Conservation (phyloP, 2,329 filamentous ascomycete species). For the Xylariaceae sp. region DNA sequence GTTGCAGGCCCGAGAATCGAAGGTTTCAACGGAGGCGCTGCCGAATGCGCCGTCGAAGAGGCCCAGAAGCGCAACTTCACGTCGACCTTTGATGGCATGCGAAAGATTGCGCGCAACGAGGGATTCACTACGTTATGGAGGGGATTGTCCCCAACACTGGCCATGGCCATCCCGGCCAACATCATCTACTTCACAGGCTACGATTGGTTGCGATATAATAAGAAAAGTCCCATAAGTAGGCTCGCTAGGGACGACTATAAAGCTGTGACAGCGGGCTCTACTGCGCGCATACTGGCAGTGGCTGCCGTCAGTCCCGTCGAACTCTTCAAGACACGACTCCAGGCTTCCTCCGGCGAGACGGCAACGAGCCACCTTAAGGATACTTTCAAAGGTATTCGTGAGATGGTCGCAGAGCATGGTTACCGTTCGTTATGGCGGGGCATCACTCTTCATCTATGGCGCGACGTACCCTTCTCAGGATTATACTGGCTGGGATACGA, state of each 20-base stretch:
- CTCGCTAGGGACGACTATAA: slow-evolving; percentile 72
- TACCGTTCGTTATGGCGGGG: slow-evolving; percentile 89
- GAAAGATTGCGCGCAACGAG: slow-evolving; percentile 95
- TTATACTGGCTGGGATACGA: slow-evolving; percentile 99
- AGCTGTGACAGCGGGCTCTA: slow-evolving; percentile 79
- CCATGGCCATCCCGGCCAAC: slow-evolving; percentile 94
- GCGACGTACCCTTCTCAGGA: slow-evolving; percentile 95
- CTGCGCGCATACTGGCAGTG: slow-evolving; percentile 81
- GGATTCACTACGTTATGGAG: slow-evolving; percentile 88
- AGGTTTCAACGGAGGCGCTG: slow-evolving; percentile 52
- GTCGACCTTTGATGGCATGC: slow-evolving; percentile 88
- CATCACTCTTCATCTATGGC: slow-evolving; percentile 88
- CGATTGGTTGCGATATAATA: slow-evolving; percentile 85
- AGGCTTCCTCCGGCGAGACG: slow-evolving; percentile 70
- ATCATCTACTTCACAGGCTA: slow-evolving; percentile 99
- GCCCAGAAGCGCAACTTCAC: slow-evolving; percentile 83
- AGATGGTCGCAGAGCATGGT: slow-evolving; percentile 80
- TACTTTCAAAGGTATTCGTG: slow-evolving; percentile 75
- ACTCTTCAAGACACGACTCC: slow-evolving; percentile 90
- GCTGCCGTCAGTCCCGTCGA: slow-evolving; percentile 88
- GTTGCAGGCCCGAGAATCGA: slow-evolving; percentile 70
- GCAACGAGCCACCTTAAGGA: slow-evolving; percentile 76
- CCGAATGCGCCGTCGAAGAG: slow-evolving; percentile 87
- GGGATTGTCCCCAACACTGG: slow-evolving; percentile 88
- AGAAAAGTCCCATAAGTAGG: slow-evolving; percentile 72